Percentiles rank a stretch among this genome's conserved stretches.
These are phyloP conservation scores for Kurtzmaniella fragi DNA, from an alignment of 805 yeast species.

Conservation along the genomic window DNA sequence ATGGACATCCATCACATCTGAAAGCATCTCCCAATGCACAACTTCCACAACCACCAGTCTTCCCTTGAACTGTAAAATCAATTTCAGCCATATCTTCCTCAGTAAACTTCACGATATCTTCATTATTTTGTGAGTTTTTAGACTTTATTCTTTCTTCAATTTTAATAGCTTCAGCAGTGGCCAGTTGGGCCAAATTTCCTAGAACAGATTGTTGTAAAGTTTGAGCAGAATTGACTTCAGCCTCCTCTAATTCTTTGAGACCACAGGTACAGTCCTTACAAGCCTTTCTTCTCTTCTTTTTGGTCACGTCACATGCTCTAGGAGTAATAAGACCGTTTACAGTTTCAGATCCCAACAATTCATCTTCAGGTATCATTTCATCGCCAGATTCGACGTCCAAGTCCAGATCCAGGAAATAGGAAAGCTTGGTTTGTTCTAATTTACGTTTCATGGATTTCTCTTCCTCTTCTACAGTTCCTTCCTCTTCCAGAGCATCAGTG, in stretches of 20 bases:
- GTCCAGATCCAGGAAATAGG: constrained; percentile 48
- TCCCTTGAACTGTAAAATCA: constrained; percentile 95
- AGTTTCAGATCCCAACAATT: constrained; percentile 26
- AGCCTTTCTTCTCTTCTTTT: constrained; percentile 75
- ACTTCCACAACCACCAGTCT: constrained; percentile 95
- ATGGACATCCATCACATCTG: constrained; percentile 98
- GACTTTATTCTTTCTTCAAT: constrained; percentile 46
- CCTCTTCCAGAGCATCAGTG: constrained; percentile 42
- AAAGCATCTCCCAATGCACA: constrained; percentile 98
- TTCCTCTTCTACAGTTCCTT: constrained; percentile 34
- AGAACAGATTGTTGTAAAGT: constrained; percentile 41
- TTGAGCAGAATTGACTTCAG: constrained; percentile 44
- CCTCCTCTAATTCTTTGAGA: constrained; percentile 79
- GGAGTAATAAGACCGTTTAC: constrained; percentile 48
- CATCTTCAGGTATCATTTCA: constrained; percentile 37
- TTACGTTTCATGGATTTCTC: constrained; percentile 40
- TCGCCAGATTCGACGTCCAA: constrained; percentile 55
- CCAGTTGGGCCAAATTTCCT: constrained; percentile 45
- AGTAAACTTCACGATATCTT: constrained; percentile 54
- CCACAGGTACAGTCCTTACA: constrained; percentile 99
- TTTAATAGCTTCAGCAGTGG: constrained; percentile 48
- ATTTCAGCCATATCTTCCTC: constrained; percentile 79
- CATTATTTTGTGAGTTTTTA: constrained; percentile 28
- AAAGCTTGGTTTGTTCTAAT: constrained; percentile 43
- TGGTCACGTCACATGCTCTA: constrained; percentile 47